Evolutionary conservation across 2,329 filamentous ascomycete genomes (phyloP).

Genomic region (Colletotrichum plurivorum): DNA sequence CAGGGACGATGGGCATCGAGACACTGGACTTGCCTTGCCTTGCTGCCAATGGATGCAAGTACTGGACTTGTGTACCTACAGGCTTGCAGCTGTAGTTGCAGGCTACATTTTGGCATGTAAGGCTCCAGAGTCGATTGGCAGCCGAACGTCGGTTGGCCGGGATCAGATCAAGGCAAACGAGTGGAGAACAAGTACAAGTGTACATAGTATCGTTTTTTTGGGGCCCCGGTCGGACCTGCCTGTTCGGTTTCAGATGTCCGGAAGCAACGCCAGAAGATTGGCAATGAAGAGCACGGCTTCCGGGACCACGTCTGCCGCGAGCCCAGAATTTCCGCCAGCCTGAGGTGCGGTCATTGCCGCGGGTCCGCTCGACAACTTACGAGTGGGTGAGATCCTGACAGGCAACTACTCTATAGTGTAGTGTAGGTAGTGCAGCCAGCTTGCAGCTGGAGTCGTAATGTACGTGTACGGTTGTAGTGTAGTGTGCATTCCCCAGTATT

Average conservation of each 20-base stretch:
- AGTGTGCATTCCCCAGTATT: too few species aligned
- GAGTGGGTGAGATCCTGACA: slow-evolving; percentile 27
- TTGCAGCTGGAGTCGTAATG: too few species aligned
- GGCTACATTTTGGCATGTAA: too few species aligned
- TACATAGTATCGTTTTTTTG: slow-evolving; percentile 2
- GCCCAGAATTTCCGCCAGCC: slow-evolving; percentile 16
- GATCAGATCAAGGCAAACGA: slow-evolving; percentile 37
- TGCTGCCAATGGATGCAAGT: too few species aligned
- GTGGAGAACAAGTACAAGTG: slow-evolving; percentile 20
- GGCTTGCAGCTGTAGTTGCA: too few species aligned
- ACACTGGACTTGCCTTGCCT: too few species aligned
- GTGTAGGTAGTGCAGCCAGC: too few species aligned
- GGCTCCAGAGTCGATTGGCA: slow-evolving; percentile 15
- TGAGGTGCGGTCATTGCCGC: slow-evolving; percentile 27
- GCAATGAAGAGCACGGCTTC: slow-evolving; percentile 32
- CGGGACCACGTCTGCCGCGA: slow-evolving; percentile 28
- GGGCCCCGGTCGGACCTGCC: slow-evolving; percentile 35
- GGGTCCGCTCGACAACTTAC: slow-evolving; percentile 22
- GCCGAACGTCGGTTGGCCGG: slow-evolving; percentile 21
- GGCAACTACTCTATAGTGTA: not conserved
- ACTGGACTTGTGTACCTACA: too few species aligned
- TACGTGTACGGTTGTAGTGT: too few species aligned
- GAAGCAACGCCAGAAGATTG: slow-evolving; percentile 37
- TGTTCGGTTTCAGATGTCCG: slow-evolving; percentile 39
- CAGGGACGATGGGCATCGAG: slow-evolving; percentile 4